These are phyloP conservation scores for Cylindricascospora bacillispora DNA, from an alignment of 1,139 yeast species.

Conservation along the genomic window DNA sequence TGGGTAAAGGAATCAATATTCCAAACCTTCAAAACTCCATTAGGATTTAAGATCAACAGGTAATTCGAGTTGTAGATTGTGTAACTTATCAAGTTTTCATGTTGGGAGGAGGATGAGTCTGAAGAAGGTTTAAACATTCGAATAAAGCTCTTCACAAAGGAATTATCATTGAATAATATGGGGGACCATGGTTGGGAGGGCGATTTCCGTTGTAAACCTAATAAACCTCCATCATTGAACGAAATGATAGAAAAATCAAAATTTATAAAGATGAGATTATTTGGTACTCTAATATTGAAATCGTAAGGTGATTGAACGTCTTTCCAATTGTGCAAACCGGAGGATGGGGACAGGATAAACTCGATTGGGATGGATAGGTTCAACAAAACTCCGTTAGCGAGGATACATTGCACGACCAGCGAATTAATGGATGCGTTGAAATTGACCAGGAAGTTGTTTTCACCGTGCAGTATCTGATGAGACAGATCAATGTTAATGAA, in stretches of 20 bases:
- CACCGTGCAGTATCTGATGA: too few relatives aligned
- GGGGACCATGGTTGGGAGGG: constrained; percentile 33
- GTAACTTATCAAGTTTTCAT: too few relatives aligned
- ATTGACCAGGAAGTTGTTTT: too few relatives aligned
- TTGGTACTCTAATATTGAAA: constrained; percentile 58
- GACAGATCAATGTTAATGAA: too few relatives aligned
- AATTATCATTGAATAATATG: constrained; percentile 41
- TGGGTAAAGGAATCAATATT: constrained; percentile 30
- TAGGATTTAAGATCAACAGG: constrained; percentile 21
- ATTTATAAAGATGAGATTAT: constrained; percentile 37
- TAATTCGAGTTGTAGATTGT: too few relatives aligned
- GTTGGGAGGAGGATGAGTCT: too few relatives aligned
- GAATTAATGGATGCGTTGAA: too few relatives aligned
- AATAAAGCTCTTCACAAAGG: constrained; percentile 36
- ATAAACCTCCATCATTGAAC: constrained; percentile 58
- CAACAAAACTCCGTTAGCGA: too few relatives aligned
- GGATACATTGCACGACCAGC: too few relatives aligned
- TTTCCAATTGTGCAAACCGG: constrained; percentile 39
- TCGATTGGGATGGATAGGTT: constrained; percentile 23
- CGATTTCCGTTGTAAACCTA: constrained; percentile 40
- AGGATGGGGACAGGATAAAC: constrained; percentile 11
- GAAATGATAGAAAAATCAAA: constrained; percentile 38
- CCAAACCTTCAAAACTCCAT: constrained; percentile 40
- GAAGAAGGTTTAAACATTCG: too few relatives aligned
- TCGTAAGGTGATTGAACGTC: constrained; percentile 58